These are phyloP conservation scores for Metschnikowia baotianmanensis DNA, from an alignment of 805 yeast genomes.

Conservation along the genomic window DNA sequence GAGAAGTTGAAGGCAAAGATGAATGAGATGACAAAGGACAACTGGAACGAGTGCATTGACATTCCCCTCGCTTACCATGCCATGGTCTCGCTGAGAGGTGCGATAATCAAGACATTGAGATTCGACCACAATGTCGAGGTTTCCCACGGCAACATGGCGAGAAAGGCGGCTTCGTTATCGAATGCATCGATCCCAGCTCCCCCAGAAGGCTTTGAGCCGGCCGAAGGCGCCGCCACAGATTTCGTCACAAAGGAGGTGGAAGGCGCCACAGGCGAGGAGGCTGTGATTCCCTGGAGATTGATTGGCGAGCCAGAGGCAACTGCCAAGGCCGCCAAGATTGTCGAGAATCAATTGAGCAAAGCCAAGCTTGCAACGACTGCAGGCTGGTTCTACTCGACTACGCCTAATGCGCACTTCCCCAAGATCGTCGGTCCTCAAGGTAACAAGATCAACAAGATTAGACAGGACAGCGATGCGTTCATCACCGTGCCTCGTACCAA, in stretches of 20 bases:
- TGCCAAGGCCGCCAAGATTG: constrained; percentile 49
- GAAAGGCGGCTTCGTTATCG: constrained; percentile 51
- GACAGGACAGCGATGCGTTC: constrained; percentile 55
- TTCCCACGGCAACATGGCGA: constrained; percentile 51
- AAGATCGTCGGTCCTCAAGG: constrained; percentile 79
- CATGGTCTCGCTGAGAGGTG: constrained; percentile 66
- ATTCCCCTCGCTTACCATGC: constrained; percentile 60
- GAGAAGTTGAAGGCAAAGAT: constrained; percentile 63
- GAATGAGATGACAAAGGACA: constrained; percentile 57
- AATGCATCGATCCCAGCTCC: constrained; percentile 43
- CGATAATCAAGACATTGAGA: constrained; percentile 54
- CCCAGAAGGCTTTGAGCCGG: constrained; percentile 46
- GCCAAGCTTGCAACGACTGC: constrained; percentile 45
- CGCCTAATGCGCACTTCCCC: constrained; percentile 49
- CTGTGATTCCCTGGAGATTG: constrained; percentile 63
- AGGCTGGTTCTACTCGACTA: constrained; percentile 63
- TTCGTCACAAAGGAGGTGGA: constrained; percentile 39
- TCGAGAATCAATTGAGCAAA: constrained; percentile 48
- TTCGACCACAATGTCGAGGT: constrained; percentile 55
- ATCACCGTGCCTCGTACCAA: constrained; percentile 61
- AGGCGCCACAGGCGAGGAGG: constrained; percentile 25
- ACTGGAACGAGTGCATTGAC: constrained; percentile 50
- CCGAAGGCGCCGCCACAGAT: constrained; percentile 36
- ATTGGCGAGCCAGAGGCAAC: constrained; percentile 51
- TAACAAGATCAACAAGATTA: constrained; percentile 56